Conservation (phyloP, 129 eudicot genomes). For the Escallonia herrerae region DNA sequence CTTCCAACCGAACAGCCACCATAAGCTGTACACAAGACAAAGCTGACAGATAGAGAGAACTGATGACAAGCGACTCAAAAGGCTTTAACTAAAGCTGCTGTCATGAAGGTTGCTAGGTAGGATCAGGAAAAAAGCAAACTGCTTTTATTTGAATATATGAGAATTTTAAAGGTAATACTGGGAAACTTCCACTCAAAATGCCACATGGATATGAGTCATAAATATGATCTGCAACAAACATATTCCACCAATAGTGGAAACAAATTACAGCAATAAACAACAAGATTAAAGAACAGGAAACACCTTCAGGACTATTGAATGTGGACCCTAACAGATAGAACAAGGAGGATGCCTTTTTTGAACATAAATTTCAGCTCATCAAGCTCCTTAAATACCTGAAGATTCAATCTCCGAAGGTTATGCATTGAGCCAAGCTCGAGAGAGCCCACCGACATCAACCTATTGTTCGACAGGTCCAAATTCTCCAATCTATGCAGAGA, state of each 20-base stretch:
- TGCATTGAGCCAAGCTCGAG: slow-evolving; percentile 68
- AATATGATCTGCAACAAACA: neutral
- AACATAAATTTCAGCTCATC: neutral
- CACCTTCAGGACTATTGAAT: neutral
- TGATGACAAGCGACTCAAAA: neutral
- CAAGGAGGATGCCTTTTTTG: neutral
- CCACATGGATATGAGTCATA: too few species aligned
- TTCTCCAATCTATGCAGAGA: slow-evolving; percentile 65
- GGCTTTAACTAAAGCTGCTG: neutral
- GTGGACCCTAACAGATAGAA: neutral
- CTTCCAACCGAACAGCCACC: neutral
- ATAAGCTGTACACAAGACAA: neutral
- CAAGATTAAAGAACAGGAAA: neutral
- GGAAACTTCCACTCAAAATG: neutral
- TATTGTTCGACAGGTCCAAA: slow-evolving; percentile 81
- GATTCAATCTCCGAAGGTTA: slow-evolving; percentile 59
- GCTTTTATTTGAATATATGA: neutral
- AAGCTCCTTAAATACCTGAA: slow-evolving; percentile 52
- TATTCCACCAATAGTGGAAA: neutral
- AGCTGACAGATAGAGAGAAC: neutral
- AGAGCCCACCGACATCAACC: slow-evolving; percentile 62
- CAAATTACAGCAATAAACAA: neutral
- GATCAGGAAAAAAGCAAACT: neutral
- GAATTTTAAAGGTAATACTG: neutral
- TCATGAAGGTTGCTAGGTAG: neutral